Conservation (phyloP, 2,329 filamentous ascomycete species). For the Colletotrichum camelliae region DNA sequence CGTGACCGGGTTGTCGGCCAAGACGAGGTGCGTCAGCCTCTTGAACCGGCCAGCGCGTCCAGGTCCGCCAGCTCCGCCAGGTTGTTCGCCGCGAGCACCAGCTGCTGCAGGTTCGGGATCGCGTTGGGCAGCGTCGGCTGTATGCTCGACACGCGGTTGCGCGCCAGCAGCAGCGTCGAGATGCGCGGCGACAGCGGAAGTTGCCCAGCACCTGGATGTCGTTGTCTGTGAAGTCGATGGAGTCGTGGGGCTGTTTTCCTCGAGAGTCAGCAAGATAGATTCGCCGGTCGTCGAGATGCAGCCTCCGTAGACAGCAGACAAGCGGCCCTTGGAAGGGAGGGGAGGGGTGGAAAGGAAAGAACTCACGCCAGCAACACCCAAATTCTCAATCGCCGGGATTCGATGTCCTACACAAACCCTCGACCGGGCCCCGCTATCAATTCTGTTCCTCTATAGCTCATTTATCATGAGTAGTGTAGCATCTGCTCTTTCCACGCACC, state of each 20-base stretch:
- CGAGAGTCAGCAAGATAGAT: background rate
- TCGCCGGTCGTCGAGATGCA: background rate
- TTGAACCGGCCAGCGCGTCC: conserved; percentile 74
- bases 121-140: conserved; percentile 76
- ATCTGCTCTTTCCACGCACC: conserved; percentile 99
- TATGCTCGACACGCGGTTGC: conserved; percentile 86
- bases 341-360: background rate
- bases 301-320: background rate
- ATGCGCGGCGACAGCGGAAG: conserved; percentile 89
- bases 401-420: conserved; percentile 82
- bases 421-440: conserved; percentile 73
- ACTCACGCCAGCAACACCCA: conserved; percentile 91
- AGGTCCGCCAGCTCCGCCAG: conserved; percentile 85
- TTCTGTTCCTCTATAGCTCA: conserved; percentile 63
- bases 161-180: conserved; percentile 84
- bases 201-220: conserved; percentile 89
- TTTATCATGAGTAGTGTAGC: conserved; percentile 72
- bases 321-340: background rate
- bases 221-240: conserved; percentile 98
- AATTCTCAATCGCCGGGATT: conserved; percentile 96
- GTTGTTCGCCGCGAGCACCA: conserved; percentile 85
- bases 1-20: conserved; percentile 88
- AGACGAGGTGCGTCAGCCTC: conserved; percentile 77
- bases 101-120: conserved; percentile 80
- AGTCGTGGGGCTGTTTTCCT: conserved; percentile 78